Evolutionary conservation across 768 basidiomycete species (phyloP).

Genomic region (Albatrellus ellisii): DNA sequence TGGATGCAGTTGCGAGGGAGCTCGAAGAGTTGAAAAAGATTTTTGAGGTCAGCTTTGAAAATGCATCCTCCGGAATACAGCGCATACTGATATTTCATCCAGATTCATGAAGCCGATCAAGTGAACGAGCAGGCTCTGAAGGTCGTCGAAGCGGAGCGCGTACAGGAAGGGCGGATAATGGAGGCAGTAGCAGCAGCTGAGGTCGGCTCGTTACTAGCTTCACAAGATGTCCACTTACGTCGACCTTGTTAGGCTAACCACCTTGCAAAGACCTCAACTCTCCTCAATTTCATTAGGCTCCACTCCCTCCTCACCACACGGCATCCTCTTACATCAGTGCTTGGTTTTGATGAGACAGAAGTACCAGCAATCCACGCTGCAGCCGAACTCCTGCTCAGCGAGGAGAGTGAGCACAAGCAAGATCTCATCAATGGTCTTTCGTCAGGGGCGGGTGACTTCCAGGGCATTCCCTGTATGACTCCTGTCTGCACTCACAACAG

Average conservation of each 20-base stretch:
- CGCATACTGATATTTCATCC: constrained; percentile 1
- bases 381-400: constrained; percentile 41
- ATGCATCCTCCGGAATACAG: neutral
- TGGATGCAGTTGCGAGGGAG: constrained; percentile 75
- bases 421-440: constrained; percentile 42
- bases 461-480: constrained; percentile 47
- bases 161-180: constrained; percentile 39
- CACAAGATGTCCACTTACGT: neutral
- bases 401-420: constrained; percentile 36
- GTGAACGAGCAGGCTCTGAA: constrained; percentile 41
- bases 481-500: constrained; percentile 2
- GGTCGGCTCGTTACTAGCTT: constrained; percentile 24
- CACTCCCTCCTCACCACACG: constrained; percentile 35
- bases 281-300: constrained; percentile 49
- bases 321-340: constrained; percentile 27
- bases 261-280: constrained; percentile 29
- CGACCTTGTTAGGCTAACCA: constrained; percentile 27
- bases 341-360: constrained; percentile 39
- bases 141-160: constrained; percentile 41
- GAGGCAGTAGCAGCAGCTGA: constrained; percentile 44
- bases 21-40: constrained; percentile 74
- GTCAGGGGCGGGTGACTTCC: constrained; percentile 41
- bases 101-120: constrained; percentile 56
- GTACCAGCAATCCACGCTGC: constrained; percentile 38
- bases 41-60: constrained; percentile 48